Base-by-base conservation (phyloP, 179 eudicot genomes). In the Nepenthes alata region DNA sequence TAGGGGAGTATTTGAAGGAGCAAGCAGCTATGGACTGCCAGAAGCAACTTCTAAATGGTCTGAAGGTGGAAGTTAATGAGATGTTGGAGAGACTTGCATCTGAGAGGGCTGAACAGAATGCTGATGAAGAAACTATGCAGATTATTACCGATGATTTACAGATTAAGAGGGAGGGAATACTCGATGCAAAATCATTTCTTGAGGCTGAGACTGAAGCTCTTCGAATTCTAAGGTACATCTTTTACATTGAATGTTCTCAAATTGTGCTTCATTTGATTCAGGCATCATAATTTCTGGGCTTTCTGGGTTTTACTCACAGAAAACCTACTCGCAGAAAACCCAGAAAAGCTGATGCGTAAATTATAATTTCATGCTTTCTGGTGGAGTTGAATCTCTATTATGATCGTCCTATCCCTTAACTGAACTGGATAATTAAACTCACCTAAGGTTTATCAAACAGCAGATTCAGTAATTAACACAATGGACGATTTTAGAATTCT, bases 141-240 rank as follows among this genome's bases (percentile, higher is more conserved):
- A 68, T 56, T 57, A 57, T 62, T 67, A 58, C 70, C 15, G 56
- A 55, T 63, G 80, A 80, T 61, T 72, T 82, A 52, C 68, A 75
- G 79, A 67, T 55, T 37, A 84, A 80, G 77, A 72, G 70, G 63
- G 96, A 88, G 74, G 83, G 78, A 35, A 45, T 84, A 47, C 74
- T 79, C 73, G 91, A 86, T 73, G 74, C 74, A 37, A 91, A 86
- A 67, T 81, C 96, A 49, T 55, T 89, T 72, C 77, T 91, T 53
- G 88, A 86, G 73, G 86, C 96, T 67, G 96, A 91, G 79, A 72
- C 84, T 62, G 98, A 91, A 80, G 91, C 96, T 55, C 73, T 91
- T 57, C 86, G 84, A 55, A 88, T 86, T 71, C 77, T 91, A 60
- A 89, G 96, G 98, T 89, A 78, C 36, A 3, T 35, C n/a, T 68